These are phyloP conservation scores for Isatis tinctoria DNA, from an alignment of 345 rosid species.

Conservation along the genomic window DNA sequence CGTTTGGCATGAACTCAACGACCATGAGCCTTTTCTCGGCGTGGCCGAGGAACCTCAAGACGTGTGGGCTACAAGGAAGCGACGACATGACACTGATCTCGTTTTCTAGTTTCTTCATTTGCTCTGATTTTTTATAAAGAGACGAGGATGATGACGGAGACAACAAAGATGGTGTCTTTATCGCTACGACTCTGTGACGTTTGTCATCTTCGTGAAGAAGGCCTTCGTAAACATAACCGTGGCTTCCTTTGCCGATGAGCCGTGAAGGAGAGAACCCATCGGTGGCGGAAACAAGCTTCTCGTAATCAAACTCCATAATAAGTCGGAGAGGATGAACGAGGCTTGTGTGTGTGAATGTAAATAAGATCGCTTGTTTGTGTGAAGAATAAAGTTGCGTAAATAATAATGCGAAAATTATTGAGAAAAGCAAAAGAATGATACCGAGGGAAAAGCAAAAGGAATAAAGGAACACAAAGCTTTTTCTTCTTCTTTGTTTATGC, in stretches of 20 bases:
- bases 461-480: constrained; percentile 15
- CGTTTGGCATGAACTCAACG: constrained; percentile 76
- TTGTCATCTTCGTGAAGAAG: constrained; percentile 18
- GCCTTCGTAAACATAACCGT: constrained; percentile 55
- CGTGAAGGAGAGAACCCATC: constrained; percentile 49
- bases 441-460: constrained; percentile 26
- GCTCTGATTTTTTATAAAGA: constrained; percentile 5
- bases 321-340: neutral
- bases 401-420: constrained; percentile 30
- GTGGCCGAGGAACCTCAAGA: constrained; percentile 46
- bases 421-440: constrained; percentile 24
- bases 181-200: constrained; percentile 33
- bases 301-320: constrained; percentile 42
- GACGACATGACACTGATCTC: constrained; percentile 58
- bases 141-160: constrained; percentile 2
- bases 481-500: neutral
- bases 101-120: constrained; percentile 49
- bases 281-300: constrained; percentile 52
- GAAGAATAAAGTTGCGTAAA: neutral
- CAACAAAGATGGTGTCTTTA: constrained; percentile 39
- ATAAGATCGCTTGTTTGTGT: neutral
- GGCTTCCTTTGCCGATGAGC: constrained; percentile 80
- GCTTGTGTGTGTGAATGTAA: neutral
- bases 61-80: constrained; percentile 34
- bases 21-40: constrained; percentile 45